Evolutionary conservation across 192 early-diverging fungal species (phyloP).

Genomic region (Diversispora epigaea): DNA sequence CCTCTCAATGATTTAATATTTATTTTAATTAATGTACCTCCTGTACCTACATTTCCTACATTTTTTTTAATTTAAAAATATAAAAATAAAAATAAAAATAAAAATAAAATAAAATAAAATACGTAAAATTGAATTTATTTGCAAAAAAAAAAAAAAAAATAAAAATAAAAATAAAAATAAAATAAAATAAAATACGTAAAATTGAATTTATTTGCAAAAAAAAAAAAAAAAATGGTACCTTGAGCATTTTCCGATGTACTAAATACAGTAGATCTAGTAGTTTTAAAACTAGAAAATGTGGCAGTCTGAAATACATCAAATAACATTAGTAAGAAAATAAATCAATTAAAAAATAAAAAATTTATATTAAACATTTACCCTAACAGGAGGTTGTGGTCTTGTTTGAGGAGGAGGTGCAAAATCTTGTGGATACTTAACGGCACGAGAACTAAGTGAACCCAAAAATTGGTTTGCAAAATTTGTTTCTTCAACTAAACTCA

Average conservation of each 20-base stretch:
- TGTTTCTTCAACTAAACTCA: constrained; percentile 26
- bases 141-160: not conserved
- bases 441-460: constrained; percentile 3
- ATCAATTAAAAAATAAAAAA: not conserved
- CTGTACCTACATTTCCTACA: not conserved
- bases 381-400: constrained; percentile 10
- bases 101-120: too few relatives aligned
- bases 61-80: not conserved
- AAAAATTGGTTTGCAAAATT: constrained; percentile 20
- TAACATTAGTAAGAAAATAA: too few relatives aligned
- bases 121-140: too few relatives aligned
- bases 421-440: constrained; percentile 28
- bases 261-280: too few relatives aligned
- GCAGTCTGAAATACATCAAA: too few relatives aligned
- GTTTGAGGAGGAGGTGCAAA: constrained; percentile 29
- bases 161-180: too few relatives aligned
- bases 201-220: too few relatives aligned
- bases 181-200: too few relatives aligned
- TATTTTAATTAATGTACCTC: constrained; percentile 38
- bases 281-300: too few relatives aligned
- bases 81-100: not conserved
- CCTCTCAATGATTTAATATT: constrained; percentile 47
- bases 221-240: too few relatives aligned
- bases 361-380: not conserved
- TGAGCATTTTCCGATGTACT: too few relatives aligned